Evolutionary conservation across 2,329 filamentous ascomycete genomes (phyloP), one percentile per base, ranked within the genome.

Genomic region (Paraphoma sp.): DNA sequence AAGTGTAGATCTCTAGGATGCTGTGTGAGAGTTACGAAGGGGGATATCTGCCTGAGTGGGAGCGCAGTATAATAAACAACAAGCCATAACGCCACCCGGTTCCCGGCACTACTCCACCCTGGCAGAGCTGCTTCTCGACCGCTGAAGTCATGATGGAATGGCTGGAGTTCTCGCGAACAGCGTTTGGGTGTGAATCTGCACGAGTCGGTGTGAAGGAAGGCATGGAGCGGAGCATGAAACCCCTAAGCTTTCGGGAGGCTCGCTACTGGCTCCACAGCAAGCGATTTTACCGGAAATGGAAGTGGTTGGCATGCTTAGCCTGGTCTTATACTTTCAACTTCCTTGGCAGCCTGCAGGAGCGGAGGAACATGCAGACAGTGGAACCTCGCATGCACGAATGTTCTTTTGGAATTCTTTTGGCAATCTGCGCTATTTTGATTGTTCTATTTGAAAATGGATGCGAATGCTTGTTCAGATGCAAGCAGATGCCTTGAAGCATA

Each of bases 1-100:
- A 55, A 51, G 40, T 51, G 61, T 53, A 50, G 57, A 62, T 68
- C 59, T 54, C 57, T 57, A 48, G 63, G 57, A 61, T 63, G 54
- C 65, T 62, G 63, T 63, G 62, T 53, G 54, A 57, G 64, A 42
- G 60, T 64, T 68, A 67, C 56, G 61, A 60, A 59, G 60, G 64
- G 53, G 54, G 58, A 59, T 56, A 59, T 62, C 48, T 54, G 59
- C 55, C 56, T 61, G 54, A 60, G 63, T 57, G 71, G 71, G 70
- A 64, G 45, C 10, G 41, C 59, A 56, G 55, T 52, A 62, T 75
- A 73, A 71, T 76, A 74, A 76, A 73, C 71, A 62, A 57, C 48
- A 56, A 53, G 61, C 59, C 50, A 62, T 51, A 64, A 62, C 49
- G 56, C 59, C 54, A 61, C 64, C 55, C 58, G 55, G 43, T 53